Percentiles rank a stretch among this genome's conserved stretches.
These are phyloP conservation scores for Penicillium sclerotigenum DNA, from an alignment of 2,329 filamentous ascomycete genomes.

Conservation along the genomic window DNA sequence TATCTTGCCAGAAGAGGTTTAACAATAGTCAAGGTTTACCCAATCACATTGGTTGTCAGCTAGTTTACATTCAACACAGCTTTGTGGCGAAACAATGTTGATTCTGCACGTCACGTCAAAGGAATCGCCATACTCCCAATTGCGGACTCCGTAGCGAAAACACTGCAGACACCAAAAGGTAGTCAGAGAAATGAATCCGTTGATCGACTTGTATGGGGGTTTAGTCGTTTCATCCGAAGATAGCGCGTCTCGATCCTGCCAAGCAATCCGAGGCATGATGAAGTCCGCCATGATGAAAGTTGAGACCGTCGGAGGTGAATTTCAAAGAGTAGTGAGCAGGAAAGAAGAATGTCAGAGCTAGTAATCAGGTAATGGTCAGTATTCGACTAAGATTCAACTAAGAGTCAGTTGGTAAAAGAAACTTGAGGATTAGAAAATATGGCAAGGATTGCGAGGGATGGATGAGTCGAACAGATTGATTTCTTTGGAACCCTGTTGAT, in stretches of 20 bases:
- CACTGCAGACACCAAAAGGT: neutral
- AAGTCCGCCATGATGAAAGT: neutral
- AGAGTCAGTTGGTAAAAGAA: neutral
- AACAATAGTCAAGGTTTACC: neutral
- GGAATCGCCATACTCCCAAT: neutral
- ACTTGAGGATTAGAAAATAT: neutral
- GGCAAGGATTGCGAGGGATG: neutral
- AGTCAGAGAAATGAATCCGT: neutral
- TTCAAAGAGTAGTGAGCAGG: neutral
- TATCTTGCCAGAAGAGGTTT: neutral
- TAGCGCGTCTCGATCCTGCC: neutral
- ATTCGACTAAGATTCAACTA: neutral
- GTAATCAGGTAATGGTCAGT: neutral
- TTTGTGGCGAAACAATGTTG: neutral
- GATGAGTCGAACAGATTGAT: neutral
- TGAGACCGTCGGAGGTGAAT: too few species aligned
- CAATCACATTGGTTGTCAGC: neutral
- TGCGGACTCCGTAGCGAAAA: neutral
- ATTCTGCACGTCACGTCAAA: neutral
- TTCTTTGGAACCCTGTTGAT: neutral
- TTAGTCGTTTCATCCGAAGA: neutral
- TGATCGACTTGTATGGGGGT: neutral
- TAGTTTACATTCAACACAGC: rapidly evolving
- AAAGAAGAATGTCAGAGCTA: neutral
- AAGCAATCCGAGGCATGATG: neutral